Evolutionary conservation across 805 yeast genomes (phyloP).

Genomic region (Starmerella ratchasimensis): DNA sequence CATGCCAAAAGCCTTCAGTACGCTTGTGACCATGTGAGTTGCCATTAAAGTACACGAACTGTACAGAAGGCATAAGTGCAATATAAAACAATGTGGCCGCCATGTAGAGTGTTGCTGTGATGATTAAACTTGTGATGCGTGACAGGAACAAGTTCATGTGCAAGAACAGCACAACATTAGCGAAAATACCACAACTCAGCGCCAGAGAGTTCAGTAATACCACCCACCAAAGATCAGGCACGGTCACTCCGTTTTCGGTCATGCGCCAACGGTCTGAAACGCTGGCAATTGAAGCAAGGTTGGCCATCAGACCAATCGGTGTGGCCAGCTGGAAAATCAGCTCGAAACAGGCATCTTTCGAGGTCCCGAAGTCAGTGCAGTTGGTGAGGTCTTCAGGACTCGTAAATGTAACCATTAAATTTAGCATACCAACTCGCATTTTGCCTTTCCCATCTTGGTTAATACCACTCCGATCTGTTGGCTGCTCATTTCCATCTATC

Average conservation of each 20-base stretch:
- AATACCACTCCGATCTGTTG: no score
- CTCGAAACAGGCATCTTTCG: slow-evolving; percentile 2
- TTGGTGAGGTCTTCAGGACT: neutral
- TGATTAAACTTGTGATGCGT: slow-evolving; percentile 35
- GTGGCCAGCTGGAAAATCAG: slow-evolving; percentile 12
- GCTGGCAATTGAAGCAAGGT: slow-evolving; percentile 15
- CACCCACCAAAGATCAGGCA: slow-evolving; percentile 27
- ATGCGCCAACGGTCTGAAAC: slow-evolving; percentile 18
- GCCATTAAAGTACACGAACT: slow-evolving; percentile 23
- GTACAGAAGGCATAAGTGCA: slow-evolving; percentile 33
- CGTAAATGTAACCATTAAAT: neutral
- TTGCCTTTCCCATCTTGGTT: no score
- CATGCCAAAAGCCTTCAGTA: slow-evolving; percentile 70
- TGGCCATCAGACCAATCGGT: slow-evolving; percentile 18
- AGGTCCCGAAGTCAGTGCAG: neutral
- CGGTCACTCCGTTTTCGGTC: neutral
- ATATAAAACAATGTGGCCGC: slow-evolving; percentile 43
- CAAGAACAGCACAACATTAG: slow-evolving; percentile 54
- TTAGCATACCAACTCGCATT: neutral
- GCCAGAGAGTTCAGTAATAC: slow-evolving; percentile 48
- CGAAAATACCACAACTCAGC: slow-evolving; percentile 47
- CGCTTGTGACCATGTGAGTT: slow-evolving; percentile 20
- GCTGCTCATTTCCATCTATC: no score
- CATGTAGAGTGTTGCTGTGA: slow-evolving; percentile 39
- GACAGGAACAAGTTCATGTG: slow-evolving; percentile 56